Percentiles rank a stretch among this genome's conserved stretches.
Conservation (phyloP, 2,329 filamentous ascomycete genomes). For the Aspergillus phoenicis region DNA sequence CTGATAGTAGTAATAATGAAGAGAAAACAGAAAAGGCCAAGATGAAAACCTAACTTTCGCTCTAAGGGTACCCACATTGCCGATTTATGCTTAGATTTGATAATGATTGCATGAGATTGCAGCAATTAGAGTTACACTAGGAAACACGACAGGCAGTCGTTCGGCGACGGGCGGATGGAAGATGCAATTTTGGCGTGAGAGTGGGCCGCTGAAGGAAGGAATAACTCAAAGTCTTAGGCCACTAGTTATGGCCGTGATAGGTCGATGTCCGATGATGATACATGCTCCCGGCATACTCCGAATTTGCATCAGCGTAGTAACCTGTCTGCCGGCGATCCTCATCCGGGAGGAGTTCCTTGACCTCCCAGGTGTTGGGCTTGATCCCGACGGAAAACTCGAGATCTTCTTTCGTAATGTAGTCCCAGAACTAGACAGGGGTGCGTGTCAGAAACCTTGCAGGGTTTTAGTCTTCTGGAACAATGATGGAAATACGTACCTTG, state of each 20-base stretch:
- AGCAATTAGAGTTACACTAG: background rate
- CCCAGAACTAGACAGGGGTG: conserved; percentile 76
- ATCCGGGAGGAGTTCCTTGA: conserved; percentile 85
- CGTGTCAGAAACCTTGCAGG: conserved; percentile 30
- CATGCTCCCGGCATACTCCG: conserved; percentile 49
- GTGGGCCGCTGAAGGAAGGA: conserved; percentile 11
- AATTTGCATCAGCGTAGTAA: conserved; percentile 68
- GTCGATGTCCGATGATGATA: conserved; percentile 45
- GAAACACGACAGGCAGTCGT: background rate
- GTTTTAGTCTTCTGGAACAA: background rate
- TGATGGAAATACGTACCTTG: conserved; percentile 64
- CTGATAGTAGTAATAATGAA: background rate
- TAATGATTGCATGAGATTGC: background rate
- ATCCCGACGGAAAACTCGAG: conserved; percentile 97
- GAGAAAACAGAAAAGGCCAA: background rate
- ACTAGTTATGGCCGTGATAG: conserved; percentile 43
- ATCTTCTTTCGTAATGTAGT: conserved; percentile 97
- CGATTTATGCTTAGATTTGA: background rate
- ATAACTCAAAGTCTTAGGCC: conserved; percentile 6
- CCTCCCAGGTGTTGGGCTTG: conserved; percentile 96
- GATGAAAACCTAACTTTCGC: background rate
- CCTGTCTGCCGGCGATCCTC: conserved; percentile 75
- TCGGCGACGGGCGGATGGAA: background rate
- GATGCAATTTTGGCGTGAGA: background rate
- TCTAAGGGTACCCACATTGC: too few species aligned